These are phyloP conservation scores for Arachnopeziza araneosa DNA, from an alignment of 2,329 filamentous ascomycete genomes.

Conservation along the genomic window DNA sequence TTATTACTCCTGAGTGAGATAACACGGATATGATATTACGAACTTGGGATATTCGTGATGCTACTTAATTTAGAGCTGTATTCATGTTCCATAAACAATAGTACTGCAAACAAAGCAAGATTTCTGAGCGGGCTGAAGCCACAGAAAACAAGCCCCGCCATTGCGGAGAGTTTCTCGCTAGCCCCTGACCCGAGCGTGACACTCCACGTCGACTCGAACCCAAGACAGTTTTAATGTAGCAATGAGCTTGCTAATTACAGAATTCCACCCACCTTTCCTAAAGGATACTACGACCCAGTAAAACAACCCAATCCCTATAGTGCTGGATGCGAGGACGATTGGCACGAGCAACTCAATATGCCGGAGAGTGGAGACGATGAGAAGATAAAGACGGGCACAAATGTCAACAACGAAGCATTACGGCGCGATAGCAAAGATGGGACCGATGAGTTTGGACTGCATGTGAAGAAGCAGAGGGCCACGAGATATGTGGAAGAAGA, in stretches of 20 bases:
- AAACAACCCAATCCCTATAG: not conserved
- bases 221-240: not conserved
- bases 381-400: constrained; percentile 17
- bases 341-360: constrained; percentile 22
- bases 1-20: no score
- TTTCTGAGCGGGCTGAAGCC: constrained; percentile 20
- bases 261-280: not conserved
- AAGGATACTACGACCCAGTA: not conserved
- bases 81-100: no score
- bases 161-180: not conserved
- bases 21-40: no score
- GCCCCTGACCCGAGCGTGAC: not conserved
- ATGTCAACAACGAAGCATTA: constrained; percentile 16
- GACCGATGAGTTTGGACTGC: constrained; percentile 67
- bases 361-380: constrained; percentile 23
- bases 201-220: not conserved
- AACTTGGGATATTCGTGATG: not conserved
- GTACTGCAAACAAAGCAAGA: constrained; percentile 7
- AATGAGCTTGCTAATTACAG: not conserved
- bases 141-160: not conserved
- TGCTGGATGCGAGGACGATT: not conserved
- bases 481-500: constrained; percentile 23
- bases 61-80: not conserved
- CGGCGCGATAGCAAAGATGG: constrained; percentile 32
- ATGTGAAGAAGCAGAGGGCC: constrained; percentile 47